Evolutionary conservation across 129 eudicot species (phyloP).

Genomic region (Flaveria ramosissima): DNA sequence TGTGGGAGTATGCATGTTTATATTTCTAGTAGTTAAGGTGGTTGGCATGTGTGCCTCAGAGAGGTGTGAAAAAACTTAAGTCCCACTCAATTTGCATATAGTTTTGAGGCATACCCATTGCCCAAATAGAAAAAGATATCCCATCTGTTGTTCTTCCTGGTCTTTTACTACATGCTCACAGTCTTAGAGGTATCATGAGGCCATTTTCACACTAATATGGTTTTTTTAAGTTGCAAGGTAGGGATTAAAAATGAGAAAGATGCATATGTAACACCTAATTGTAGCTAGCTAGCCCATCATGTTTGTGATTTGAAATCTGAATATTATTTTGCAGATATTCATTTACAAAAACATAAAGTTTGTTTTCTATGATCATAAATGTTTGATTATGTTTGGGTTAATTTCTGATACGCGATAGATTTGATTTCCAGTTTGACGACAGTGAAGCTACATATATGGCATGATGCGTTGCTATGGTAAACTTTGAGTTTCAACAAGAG

Average conservation of each 20-base stretch:
- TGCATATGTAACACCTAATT: constrained; percentile 42
- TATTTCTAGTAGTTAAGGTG: constrained; percentile 18
- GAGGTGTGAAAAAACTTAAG: constrained; percentile 47
- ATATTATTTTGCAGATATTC: background rate
- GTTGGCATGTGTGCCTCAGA: constrained; percentile 68
- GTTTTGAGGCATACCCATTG: constrained; percentile 67
- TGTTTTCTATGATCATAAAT: background rate
- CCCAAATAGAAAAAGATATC: constrained; percentile 76
- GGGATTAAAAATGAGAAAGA: constrained; percentile 13
- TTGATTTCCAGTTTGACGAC: background rate
- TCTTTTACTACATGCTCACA: constrained; percentile 33
- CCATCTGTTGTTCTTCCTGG: constrained; percentile 44
- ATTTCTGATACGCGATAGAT: background rate
- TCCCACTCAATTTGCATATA: constrained; percentile 56
- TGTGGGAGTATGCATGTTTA: constrained; percentile 28
- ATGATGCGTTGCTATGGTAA: background rate
- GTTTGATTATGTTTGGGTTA: background rate
- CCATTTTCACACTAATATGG: constrained; percentile 20
- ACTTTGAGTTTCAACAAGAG: background rate
- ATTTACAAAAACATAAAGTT: background rate
- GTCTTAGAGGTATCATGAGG: constrained; percentile 21
- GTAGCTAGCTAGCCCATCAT: constrained; percentile 17
- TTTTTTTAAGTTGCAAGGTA: constrained; percentile 27
- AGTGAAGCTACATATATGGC: background rate
- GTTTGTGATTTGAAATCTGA: constrained; percentile 1